A percentile compares a stretch with the other conserved stretches of the same genome.
Evolutionary conservation across 352 stramenopile species (phyloP).

Genomic region (Blastocystis hominis): DNA sequence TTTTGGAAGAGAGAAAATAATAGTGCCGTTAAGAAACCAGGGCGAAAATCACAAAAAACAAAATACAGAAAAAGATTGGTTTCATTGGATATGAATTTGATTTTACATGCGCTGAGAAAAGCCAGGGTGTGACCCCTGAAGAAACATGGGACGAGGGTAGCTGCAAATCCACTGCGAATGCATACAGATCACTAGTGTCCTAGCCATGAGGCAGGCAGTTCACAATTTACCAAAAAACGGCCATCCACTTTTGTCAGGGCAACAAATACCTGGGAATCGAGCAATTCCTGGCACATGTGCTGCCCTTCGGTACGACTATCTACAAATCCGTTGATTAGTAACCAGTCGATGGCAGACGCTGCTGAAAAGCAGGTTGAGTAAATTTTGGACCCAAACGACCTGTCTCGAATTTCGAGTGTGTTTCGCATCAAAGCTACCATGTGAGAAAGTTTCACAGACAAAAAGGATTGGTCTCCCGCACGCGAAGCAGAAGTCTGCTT

Average conservation of each 20-base stretch:
- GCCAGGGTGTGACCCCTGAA: not conserved
- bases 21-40: not conserved
- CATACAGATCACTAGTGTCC: constrained; percentile 52
- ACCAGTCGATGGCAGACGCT: constrained; percentile 25
- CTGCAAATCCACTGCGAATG: constrained; percentile 18
- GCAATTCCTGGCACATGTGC: constrained; percentile 16
- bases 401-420: constrained; percentile 22
- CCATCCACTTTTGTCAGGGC: not conserved
- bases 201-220: not conserved
- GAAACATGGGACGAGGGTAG: not conserved
- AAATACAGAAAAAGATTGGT: too few relatives aligned
- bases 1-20: constrained; percentile 49
- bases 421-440: constrained; percentile 24
- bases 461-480: not conserved
- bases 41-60: not conserved
- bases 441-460: not conserved
- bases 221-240: not conserved
- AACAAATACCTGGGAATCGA: not conserved
- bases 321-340: constrained; percentile 40
- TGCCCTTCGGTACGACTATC: constrained; percentile 28
- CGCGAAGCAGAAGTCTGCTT: constrained; percentile 41
- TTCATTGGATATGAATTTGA: constrained; percentile 48
- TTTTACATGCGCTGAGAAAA: constrained; percentile 37
- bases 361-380: constrained; percentile 52
- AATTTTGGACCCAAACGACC: not conserved